Base-by-base conservation (phyloP, 768 basidiomycete species). In the Phlebiopsis flavidoalba region DNA sequence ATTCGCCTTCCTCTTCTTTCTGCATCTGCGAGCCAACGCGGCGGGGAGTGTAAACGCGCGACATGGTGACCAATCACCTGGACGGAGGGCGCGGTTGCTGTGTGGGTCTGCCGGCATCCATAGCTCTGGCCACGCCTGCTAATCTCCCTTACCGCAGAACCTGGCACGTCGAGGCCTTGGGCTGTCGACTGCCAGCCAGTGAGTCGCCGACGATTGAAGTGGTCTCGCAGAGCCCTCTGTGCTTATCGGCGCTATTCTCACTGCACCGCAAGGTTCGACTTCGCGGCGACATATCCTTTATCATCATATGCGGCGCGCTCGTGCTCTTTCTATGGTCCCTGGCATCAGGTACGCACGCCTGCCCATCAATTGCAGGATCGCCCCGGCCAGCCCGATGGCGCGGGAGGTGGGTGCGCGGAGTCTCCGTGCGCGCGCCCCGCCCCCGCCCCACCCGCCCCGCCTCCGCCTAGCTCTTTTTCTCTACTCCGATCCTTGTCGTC, bases 321-420 rank as follows among this genome's bases (percentile, higher is more conserved):
- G 89, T 91, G 11, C 78, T 82, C 55, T 84, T 89, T n/a, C n/a
- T 74, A 91, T 90, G 88, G 78, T 91, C 40, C 88, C 88, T 50
- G 88, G 88, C 11, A 81, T 89, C n/a, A 36, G 86, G 88, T 85
- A 64, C 63, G 54, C 35, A 53, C 36, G 74, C 67, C 40, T n/a
- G n/a, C 21, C 40, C 40, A 43, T 43, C 40, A 43, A 8, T 10
- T 8, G 40, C 12, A 17, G 40, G 40, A 43, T 45, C 19, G 10
- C 54, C 40, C 58, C 53, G 43, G 21, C 58, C 19, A 50, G n/a
- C n/a, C n/a, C n/a, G n/a, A n/a, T n/a, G n/a, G n/a, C n/a, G n/a
- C n/a, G n/a, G n/a, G n/a, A n/a, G n/a, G n/a, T n/a, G n/a, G n/a
- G n/a, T n/a, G n/a, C n/a, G n/a, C n/a, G n/a, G n/a, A n/a, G n/a